Base-by-base conservation (phyloP, 495 filamentous ascomycete genomes). In the Daldinia bambusicola region DNA sequence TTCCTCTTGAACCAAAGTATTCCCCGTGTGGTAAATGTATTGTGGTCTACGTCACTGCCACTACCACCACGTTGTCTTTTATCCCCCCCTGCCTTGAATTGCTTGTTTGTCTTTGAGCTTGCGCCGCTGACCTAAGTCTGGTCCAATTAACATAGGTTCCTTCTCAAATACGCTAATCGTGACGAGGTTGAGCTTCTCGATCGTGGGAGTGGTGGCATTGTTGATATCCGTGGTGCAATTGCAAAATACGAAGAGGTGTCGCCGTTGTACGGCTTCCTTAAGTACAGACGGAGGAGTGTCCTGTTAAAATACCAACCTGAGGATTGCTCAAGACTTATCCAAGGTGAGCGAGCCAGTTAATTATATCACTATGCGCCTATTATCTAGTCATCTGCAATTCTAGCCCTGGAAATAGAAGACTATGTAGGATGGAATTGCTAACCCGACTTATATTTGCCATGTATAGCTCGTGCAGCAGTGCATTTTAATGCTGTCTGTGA, bases 241-340 rank as follows among this genome's bases (percentile, higher is more conserved):
- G 89, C 90, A 34, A 82, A 86, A 69, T 96, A 97, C 74, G 86
- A 90, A 40, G 93, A 98, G 63, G 85, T 84, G 48, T 95, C 93
- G 53, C 95, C 96, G 10, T 82, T 99, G 26, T 99, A 94, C 76
- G 96, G 95, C 40, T 95, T 97, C 68, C 81, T 99, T 59, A 88
- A 92, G 61, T 98, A 98, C 75, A 87, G 95, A 26, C 89, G 94
- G 71, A 88, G 93, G 73, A 98, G 94, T 81, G 91, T 98, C 59
- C 82, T 99, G 50, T 86, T 99, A 74, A 97, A 94, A 77, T 97
- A 94, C 75, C 83, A 97, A 58, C 96, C 96, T 2, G 92, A 97
- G 69, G 93, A 90, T 37, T 91, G 94, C 55, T 98, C 95, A 58
- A 87, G 95, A 65, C 84, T 99, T 57, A 80, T 99, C 26, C 91